A percentile compares a stretch with the other conserved stretches of the same genome.
Conservation (phyloP, 2,329 filamentous ascomycete species). For the Epichloe uncinata region DNA sequence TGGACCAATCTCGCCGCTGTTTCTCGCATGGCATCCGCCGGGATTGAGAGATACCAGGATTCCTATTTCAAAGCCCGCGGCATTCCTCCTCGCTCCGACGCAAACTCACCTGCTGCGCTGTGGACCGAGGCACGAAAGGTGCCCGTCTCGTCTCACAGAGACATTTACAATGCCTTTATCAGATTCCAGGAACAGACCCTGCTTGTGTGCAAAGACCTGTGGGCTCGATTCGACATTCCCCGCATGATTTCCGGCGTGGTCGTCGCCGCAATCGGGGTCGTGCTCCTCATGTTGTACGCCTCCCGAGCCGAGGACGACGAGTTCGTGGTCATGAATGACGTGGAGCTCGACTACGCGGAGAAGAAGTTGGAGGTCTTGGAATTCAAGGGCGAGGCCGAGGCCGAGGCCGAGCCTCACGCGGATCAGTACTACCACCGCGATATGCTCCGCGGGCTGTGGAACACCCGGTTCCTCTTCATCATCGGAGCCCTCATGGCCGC, state of each 20-base stretch:
- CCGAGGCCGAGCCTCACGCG: conserved; percentile 26
- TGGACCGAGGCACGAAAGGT: conserved; percentile 31
- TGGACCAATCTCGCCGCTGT: conserved; percentile 69
- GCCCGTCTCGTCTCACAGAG: conserved; percentile 18
- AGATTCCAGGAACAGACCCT: conserved; percentile 71
- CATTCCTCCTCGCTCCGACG: conserved; percentile 44
- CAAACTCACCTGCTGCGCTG: conserved; percentile 25
- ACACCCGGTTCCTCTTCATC: conserved; percentile 20
- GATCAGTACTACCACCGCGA: conserved; percentile 21
- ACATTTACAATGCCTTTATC: conserved; percentile 45
- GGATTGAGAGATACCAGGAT: conserved; percentile 78
- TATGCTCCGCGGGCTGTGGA: conserved; percentile 23
- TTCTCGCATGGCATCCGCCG: conserved; percentile 64
- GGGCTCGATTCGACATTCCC: conserved; percentile 81
- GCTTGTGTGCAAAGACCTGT: conserved; percentile 65
- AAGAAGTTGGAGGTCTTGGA: conserved; percentile 38
- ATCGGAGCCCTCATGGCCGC: conserved; percentile 16
- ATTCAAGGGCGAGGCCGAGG: conserved; percentile 19
- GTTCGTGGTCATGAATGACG: conserved; percentile 38
- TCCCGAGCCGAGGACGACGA: conserved; percentile 43
- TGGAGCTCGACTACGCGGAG: conserved; percentile 46
- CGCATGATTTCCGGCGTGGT: conserved; percentile 73
- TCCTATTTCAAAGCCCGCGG: conserved; percentile 67
- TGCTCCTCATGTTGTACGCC: conserved; percentile 61
- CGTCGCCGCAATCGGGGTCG: conserved; percentile 55